Conservation (phyloP, 2,329 filamentous ascomycete species). For the Coniella vitis region DNA sequence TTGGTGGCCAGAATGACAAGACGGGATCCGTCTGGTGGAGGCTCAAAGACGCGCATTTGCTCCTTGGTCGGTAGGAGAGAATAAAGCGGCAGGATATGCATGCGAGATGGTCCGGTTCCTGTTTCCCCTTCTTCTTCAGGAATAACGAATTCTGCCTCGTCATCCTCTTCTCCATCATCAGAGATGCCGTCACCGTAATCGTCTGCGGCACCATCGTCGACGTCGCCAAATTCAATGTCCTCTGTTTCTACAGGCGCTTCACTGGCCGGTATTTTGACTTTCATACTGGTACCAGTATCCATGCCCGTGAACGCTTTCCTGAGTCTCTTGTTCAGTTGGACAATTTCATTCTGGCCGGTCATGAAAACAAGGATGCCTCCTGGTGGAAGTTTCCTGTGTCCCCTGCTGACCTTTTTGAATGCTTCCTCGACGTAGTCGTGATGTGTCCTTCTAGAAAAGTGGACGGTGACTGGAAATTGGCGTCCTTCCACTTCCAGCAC, state of each 20-base stretch:
- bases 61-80: conserved; percentile 86
- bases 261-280: conserved; percentile 67
- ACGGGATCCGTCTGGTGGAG: conserved; percentile 72
- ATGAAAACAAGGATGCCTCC: conserved; percentile 92
- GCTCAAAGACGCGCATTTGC: conserved; percentile 84
- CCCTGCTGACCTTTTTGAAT: conserved; percentile 78
- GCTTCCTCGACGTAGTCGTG: conserved; percentile 88
- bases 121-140: conserved; percentile 57
- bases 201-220: conserved; percentile 52
- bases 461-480: conserved; percentile 82
- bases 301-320: conserved; percentile 59
- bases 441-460: conserved; percentile 78
- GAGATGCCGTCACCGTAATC: conserved; percentile 55
- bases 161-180: conserved; percentile 52
- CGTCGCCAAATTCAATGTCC: conserved; percentile 74
- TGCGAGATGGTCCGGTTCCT: conserved; percentile 58
- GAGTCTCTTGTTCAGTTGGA: conserved; percentile 70
- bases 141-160: conserved; percentile 61
- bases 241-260: conserved; percentile 78
- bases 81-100: conserved; percentile 90
- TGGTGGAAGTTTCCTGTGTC: conserved; percentile 81
- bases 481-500: conserved; percentile 86
- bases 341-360: conserved; percentile 89
- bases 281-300: conserved; percentile 51
- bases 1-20: conserved; percentile 91